Evolutionary conservation across 192 early-diverging fungal genomes (phyloP), one percentile per base, ranked within the genome.

Genomic region (Funneliformis geosporum): DNA sequence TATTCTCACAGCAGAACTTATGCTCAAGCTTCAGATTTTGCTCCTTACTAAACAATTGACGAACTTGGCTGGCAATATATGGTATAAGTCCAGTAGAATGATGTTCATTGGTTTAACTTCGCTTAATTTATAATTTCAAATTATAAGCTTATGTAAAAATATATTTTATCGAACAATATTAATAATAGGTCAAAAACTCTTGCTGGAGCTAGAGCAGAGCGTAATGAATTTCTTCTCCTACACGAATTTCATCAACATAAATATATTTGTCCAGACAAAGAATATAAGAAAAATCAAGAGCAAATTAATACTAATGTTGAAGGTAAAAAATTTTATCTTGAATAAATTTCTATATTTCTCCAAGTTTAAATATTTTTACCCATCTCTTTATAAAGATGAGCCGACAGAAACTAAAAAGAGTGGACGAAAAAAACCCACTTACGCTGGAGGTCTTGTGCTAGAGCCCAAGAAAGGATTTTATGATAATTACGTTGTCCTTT

Each of bases 401-500:
- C 73, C 55, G 2, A 71, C 55, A 1, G 82, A 80, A 64, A 81
- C 60, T 43, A 87, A 89, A 38, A 89, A 86, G 60, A 69, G 80
- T 40, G 86, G 88, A 0, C 86, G 89, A n/a, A 88, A 94, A 69
- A 98, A 98, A 78, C 94, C 98, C 4, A 93, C 94, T 0, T 99
- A 97, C 70, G 83, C 95, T 4, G 98, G 98, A 72, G 98, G 97
- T 71, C 88, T 99, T 8, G 97, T 99, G 2, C 84, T 99, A 79
- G 98, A 99, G 74, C 98, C 98, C 46, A 97, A 98, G 82, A 95
- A 93, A 75, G 97, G 98, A 5, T 93, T 98, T 78, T 98, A 99
- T 83, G 97, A 99, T 83, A 93, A 94, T 47, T 99, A 87, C 82
- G 95, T 99, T 5, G 82, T 99, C 23, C 85, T 98, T 50, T 86